phyloP scores from a whole-genome alignment of 139 green algal species.

The Desmodesmus armatus region DNA sequence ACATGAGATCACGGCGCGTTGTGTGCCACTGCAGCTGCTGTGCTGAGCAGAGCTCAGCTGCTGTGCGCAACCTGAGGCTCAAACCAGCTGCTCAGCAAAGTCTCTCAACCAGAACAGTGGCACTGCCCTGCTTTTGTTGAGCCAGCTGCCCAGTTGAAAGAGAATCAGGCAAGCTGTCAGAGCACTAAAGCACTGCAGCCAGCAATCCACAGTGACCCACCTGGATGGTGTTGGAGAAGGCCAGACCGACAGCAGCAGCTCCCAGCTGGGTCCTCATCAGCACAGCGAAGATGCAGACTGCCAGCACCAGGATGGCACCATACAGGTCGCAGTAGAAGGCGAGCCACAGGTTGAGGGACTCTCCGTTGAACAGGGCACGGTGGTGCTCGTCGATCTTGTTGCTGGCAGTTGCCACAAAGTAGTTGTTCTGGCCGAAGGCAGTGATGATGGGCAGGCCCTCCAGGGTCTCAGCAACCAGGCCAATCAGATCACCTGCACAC shows the following conservation, averaged over 20 bases:
- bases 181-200: too few species aligned
- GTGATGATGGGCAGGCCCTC: conserved; percentile 69
- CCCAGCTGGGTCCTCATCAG: conserved; percentile 51
- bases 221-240: conserved; percentile 73
- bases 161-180: not conserved
- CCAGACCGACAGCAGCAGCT: conserved; percentile 61
- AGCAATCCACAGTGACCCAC: not conserved
- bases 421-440: conserved; percentile 60
- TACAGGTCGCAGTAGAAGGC: conserved; percentile 69
- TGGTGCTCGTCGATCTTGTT: conserved; percentile 57
- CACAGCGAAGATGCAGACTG: conserved; percentile 58
- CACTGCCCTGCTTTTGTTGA: too few species aligned
- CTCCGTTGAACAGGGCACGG: conserved; percentile 64
- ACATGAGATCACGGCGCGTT: too few species aligned
- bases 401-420: conserved; percentile 51
- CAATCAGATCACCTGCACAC: conserved; percentile 57
- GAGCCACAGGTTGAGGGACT: conserved; percentile 69
- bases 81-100: not conserved
- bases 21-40: not conserved
- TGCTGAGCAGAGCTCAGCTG: not conserved
- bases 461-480: conserved; percentile 69
- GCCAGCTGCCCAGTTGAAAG: not conserved
- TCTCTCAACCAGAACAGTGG: not conserved
- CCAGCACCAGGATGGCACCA: conserved; percentile 58
- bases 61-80: not conserved